These are phyloP conservation scores for Clonostachys solani DNA, from an alignment of 2,329 filamentous ascomycete genomes.

Conservation along the genomic window DNA sequence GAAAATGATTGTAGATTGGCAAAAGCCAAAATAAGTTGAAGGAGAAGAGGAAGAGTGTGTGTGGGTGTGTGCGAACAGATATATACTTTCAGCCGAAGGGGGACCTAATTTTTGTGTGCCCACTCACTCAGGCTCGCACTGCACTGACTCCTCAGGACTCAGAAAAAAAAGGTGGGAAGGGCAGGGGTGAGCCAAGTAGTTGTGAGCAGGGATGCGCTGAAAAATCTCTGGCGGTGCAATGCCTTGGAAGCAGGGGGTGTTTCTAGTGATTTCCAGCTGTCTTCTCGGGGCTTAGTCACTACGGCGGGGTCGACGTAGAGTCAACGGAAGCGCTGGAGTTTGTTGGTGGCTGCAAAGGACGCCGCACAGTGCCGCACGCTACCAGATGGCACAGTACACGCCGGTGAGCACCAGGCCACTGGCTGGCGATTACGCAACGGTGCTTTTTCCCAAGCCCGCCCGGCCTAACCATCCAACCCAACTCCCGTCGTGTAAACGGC, in stretches of 20 bases:
- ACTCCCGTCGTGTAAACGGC: too few relatives aligned
- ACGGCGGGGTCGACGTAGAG: background rate
- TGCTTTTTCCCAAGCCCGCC: too few relatives aligned
- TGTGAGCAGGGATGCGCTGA: too few relatives aligned
- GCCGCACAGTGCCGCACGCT: slow-evolving; percentile 9
- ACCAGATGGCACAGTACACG: slow-evolving; percentile 1
- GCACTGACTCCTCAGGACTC: too few relatives aligned
- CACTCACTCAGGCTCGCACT: too few relatives aligned
- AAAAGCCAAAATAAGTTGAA: slow-evolving; percentile 27
- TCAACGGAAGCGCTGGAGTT: slow-evolving; percentile 4
- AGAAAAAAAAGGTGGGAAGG: too few relatives aligned
- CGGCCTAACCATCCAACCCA: too few relatives aligned
- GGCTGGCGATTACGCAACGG: too few relatives aligned
- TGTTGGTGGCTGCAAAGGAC: slow-evolving; percentile 6
- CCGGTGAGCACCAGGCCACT: too few relatives aligned
- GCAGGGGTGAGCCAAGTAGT: too few relatives aligned
- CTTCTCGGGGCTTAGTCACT: slow-evolving; percentile 13
- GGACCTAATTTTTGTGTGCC: too few relatives aligned
- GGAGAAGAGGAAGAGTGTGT: slow-evolving; percentile 15
- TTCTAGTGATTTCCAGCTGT: background rate
- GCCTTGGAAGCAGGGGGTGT: background rate
- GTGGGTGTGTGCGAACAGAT: slow-evolving; percentile 23
- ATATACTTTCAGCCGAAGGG: slow-evolving; percentile 9
- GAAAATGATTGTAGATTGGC: slow-evolving; percentile 23
- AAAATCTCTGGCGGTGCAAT: too few relatives aligned